phyloP scores from a whole-genome alignment of 2,329 filamentous ascomycete genomes.

The Byssochlamys sp. region DNA sequence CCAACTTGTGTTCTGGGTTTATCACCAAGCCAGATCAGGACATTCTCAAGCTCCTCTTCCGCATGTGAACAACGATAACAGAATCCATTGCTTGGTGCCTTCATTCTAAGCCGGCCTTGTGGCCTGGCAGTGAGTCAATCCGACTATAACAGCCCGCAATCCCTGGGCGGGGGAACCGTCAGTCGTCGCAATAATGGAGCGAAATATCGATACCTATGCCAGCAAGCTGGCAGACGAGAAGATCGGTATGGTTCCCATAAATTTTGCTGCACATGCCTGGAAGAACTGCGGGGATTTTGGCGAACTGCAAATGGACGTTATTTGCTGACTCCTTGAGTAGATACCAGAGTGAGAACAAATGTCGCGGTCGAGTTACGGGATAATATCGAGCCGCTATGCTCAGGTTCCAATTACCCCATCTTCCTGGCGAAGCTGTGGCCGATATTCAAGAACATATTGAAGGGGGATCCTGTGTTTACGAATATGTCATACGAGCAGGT shows the following conservation, averaged over 20 bases:
- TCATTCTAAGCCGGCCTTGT: constrained; percentile 24
- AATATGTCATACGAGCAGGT: constrained; percentile 85
- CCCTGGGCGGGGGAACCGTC: constrained; percentile 11
- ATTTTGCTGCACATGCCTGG: background rate
- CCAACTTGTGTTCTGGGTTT: constrained; percentile 10
- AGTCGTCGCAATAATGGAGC: constrained; percentile 28
- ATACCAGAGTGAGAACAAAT: constrained; percentile 70
- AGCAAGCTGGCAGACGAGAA: constrained; percentile 40
- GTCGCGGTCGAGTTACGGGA: constrained; percentile 81
- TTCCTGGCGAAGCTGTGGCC: constrained; percentile 86
- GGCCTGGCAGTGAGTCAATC: constrained; percentile 28
- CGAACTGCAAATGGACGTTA: constrained; percentile 2
- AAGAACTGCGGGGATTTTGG: background rate
- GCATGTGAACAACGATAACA: constrained; percentile 19
- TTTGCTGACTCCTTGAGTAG: constrained; percentile 37
- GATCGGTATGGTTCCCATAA: constrained; percentile 30
- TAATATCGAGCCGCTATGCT: constrained; percentile 73
- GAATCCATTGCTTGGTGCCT: constrained; percentile 17
- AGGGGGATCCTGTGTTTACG: constrained; percentile 79
- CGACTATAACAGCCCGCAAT: constrained; percentile 12
- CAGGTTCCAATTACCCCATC: constrained; percentile 62
- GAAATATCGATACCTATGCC: constrained; percentile 42
- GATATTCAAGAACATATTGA: constrained; percentile 74
- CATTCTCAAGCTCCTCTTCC: constrained; percentile 9
- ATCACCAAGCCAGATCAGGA: background rate